Conservation (phyloP, 2,329 filamentous ascomycete genomes). For the Penicillium sp. region DNA sequence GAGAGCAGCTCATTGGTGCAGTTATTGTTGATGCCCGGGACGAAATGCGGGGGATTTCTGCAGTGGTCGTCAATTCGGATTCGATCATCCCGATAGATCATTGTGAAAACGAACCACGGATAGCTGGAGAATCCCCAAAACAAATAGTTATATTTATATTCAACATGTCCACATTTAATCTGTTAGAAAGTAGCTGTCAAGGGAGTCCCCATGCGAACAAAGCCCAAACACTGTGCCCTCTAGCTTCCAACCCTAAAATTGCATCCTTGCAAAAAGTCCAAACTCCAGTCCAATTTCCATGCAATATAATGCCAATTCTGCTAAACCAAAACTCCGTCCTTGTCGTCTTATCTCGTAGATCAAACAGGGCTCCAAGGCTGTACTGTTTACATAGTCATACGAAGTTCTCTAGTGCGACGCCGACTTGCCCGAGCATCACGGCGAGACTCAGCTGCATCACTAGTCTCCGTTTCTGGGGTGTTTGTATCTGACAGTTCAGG, state of each 20-base stretch:
- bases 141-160: not conserved
- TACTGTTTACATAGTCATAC: conserved; percentile 36
- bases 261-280: not conserved
- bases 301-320: conserved; percentile 4
- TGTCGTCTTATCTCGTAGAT: conserved; percentile 2
- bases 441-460: conserved; percentile 35
- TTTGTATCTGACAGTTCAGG: conserved; percentile 39
- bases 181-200: not conserved
- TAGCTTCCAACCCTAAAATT: conserved; percentile 9
- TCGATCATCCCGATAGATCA: conserved; percentile 14
- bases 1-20: conserved; percentile 27
- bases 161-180: not conserved
- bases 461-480: conserved; percentile 38
- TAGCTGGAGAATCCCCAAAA: not conserved
- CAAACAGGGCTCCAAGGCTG: not conserved
- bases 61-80: conserved; percentile 9
- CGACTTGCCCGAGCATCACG: conserved; percentile 37
- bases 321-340: conserved; percentile 1
- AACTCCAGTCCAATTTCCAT: conserved; percentile 15
- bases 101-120: too few species aligned
- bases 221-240: not conserved
- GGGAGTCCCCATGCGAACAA: not conserved
- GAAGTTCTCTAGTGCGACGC: conserved; percentile 31
- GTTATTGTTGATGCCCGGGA: conserved; percentile 20
- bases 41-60: conserved; percentile 16